A percentile compares a stretch with the other conserved stretches of the same genome.
These are phyloP conservation scores for Metschnikowia gelsemii DNA, from an alignment of 805 yeast species.

Conservation along the genomic window DNA sequence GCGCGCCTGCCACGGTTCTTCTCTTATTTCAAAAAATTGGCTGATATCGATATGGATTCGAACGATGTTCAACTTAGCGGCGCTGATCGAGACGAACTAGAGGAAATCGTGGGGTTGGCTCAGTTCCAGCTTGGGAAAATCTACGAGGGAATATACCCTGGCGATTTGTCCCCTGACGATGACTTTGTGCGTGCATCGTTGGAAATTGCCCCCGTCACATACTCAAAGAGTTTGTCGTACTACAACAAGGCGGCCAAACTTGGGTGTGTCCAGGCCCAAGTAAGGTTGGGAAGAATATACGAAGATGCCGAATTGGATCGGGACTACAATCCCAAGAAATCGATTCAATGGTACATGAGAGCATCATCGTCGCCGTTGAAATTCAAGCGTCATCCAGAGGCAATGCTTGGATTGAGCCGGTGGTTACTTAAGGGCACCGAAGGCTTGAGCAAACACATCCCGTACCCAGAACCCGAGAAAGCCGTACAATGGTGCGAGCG, in stretches of 20 bases:
- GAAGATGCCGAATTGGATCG: constrained; percentile 45
- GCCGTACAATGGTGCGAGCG: constrained; percentile 46
- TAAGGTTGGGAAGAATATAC: constrained; percentile 41
- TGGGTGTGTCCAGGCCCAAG: constrained; percentile 41
- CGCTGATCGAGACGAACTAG: constrained; percentile 41
- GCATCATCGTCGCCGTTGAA: constrained; percentile 41
- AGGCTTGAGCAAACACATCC: constrained; percentile 37
- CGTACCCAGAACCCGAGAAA: constrained; percentile 34
- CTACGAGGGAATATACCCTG: constrained; percentile 47
- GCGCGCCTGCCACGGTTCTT: constrained; percentile 36
- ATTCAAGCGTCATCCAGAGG: constrained; percentile 44
- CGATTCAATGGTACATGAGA: constrained; percentile 46
- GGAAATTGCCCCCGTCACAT: constrained; percentile 42
- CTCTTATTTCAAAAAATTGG: constrained; percentile 36
- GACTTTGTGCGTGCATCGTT: constrained; percentile 35
- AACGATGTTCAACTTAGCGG: constrained; percentile 35
- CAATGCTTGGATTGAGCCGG: constrained; percentile 44
- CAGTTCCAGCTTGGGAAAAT: constrained; percentile 42
- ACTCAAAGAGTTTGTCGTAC: constrained; percentile 40
- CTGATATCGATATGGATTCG: constrained; percentile 36
- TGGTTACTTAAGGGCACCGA: constrained; percentile 40
- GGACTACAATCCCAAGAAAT: constrained; percentile 38
- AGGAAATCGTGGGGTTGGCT: constrained; percentile 42
- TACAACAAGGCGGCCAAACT: constrained; percentile 44
- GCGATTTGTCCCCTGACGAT: constrained; percentile 38